Evolutionary conservation across 495 filamentous ascomycete genomes (phyloP).

Genomic region (Staphylotrichum tortipilum): DNA sequence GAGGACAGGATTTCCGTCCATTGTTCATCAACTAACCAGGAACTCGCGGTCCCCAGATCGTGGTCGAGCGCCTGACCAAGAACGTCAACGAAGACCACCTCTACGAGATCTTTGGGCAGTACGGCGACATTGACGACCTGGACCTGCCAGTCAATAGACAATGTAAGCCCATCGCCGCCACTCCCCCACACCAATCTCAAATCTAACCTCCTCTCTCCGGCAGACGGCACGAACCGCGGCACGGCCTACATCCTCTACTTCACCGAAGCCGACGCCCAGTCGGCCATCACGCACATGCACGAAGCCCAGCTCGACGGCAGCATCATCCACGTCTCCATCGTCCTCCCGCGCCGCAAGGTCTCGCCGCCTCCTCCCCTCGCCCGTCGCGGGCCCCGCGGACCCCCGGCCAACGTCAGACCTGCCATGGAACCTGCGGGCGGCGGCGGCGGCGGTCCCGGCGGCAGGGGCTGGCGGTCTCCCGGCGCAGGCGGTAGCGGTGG

Average conservation of each 20-base stretch:
- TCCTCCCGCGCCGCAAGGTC: conserved; percentile 69
- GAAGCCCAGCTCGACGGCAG: conserved; percentile 91
- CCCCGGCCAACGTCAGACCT: conserved; percentile 31
- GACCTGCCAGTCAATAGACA: conserved; percentile 82
- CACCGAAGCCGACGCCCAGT: conserved; percentile 68
- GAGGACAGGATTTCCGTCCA: no score
- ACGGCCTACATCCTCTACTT: conserved; percentile 89
- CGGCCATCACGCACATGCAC: conserved; percentile 94
- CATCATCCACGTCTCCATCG: conserved; percentile 83
- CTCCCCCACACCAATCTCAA: not conserved
- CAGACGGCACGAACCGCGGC: conserved; percentile 84
- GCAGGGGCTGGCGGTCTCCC: conserved; percentile 27
- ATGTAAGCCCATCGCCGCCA: conserved; percentile 46
- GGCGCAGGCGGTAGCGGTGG: no score
- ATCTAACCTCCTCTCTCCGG: conserved; percentile 5
- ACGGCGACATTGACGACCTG: conserved; percentile 75
- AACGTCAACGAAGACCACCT: conserved; percentile 87
- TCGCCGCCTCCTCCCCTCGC: conserved; percentile 43
- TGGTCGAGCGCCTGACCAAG: conserved; percentile 92
- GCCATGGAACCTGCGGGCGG: conserved; percentile 20
- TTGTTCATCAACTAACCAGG: no score
- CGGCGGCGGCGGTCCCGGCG: conserved; percentile 19
- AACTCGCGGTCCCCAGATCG: no score
- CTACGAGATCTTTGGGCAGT: conserved; percentile 83
- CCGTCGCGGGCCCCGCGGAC: conserved; percentile 37